Evolutionary conservation across 2,329 filamentous ascomycete species (phyloP), one percentile per base, ranked within the genome.

Genomic region (Phoma sp.): DNA sequence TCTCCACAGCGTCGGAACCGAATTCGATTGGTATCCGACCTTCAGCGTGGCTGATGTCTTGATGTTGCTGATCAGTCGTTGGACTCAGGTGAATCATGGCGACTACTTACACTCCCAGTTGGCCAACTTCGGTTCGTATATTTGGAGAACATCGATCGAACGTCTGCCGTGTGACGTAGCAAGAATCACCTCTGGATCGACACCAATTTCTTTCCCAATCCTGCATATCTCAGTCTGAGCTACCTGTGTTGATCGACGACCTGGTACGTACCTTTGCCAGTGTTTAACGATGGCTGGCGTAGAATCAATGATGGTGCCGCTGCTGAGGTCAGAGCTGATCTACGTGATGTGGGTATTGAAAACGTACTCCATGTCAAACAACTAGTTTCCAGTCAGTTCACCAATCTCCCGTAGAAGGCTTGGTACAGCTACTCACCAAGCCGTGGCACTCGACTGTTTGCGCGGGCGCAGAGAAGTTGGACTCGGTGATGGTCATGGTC

Each of bases 141-240:
- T 80, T 73, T 85, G 85, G 55, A 99, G 82, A 2, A 90, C 87
- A 68, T 99, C 95, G 69, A 98, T 96, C 63, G 88, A 92, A 55
- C 95, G 83, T 56, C 94, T 86, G 58, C 95, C 95, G 76, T 99
- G 95, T 5, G 92, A 96, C 9, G 92, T 96, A 68, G 91, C 84
- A 24, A 98, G 84, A 67, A 99, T 98, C 40, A 89, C 85, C 43
- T 88, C 82, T n/a, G 91, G 90, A 62, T 91, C 86, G 21, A 97
- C 88, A 22, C 91, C 91, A 68, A 98, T 88, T 72, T 96, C 91
- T 9, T 84, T 82, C 44, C 90, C 93, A 62, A 93, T 84, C n/a
- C 89, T 91, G 68, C 46, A 36, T 12, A 19, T 17, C 40, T 70
- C 17, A 69, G 59, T 39, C 29, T 43, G 9, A 13, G 8, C 17